A percentile compares a stretch with the other conserved stretches of the same genome.
Evolutionary conservation across 1,284 basidiomycete species (phyloP).

Genomic region (Cerrena zonata): DNA sequence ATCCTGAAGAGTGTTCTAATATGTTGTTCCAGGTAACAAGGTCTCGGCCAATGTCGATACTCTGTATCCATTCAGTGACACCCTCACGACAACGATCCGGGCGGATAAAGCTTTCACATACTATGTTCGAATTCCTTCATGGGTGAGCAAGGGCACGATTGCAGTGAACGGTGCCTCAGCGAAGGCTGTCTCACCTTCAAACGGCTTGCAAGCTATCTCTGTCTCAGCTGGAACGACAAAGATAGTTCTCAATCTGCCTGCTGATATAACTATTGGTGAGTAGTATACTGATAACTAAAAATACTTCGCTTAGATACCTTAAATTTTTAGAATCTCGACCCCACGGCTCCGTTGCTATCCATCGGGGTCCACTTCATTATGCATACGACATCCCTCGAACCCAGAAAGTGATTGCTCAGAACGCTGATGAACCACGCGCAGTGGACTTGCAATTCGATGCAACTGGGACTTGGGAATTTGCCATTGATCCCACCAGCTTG

Average conservation of each 20-base stretch:
- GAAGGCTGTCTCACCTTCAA: conserved; percentile 34
- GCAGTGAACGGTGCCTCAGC: conserved; percentile 38
- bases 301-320: no score
- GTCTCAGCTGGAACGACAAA: conserved; percentile 41
- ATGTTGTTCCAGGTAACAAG: conserved; percentile 32
- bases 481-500: conserved; percentile 50
- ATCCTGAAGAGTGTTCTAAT: background rate
- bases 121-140: conserved; percentile 50
- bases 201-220: conserved; percentile 43
- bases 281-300: background rate
- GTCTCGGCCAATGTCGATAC: conserved; percentile 48
- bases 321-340: conserved; percentile 39
- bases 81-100: conserved; percentile 43
- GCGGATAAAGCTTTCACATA: conserved; percentile 47
- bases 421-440: conserved; percentile 43
- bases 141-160: conserved; percentile 47
- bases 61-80: conserved; percentile 53
- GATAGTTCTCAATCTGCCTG: conserved; percentile 42
- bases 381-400: conserved; percentile 45
- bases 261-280: conserved; percentile 44
- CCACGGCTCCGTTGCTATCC: conserved; percentile 48
- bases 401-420: conserved; percentile 38
- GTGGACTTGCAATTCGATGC: conserved; percentile 51
- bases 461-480: conserved; percentile 46
- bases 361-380: conserved; percentile 53